phyloP scores from a whole-genome alignment of 331 rosid genomes.

The Phaseolus coccineus region DNA sequence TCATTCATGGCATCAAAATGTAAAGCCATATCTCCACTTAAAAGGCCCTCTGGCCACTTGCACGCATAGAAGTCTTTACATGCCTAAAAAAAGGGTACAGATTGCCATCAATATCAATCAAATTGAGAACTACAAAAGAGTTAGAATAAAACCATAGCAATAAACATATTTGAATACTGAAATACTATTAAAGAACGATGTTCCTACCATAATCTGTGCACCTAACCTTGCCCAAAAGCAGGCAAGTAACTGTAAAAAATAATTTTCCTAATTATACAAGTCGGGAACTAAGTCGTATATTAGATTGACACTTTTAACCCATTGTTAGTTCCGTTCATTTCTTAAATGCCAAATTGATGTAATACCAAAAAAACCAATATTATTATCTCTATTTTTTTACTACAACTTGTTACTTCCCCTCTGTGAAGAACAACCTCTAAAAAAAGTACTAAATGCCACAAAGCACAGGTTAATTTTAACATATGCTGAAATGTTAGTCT shows the following conservation, averaged over 20 bases:
- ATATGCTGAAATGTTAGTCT: not conserved
- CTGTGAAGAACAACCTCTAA: not conserved
- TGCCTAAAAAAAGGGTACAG: constrained; percentile 58
- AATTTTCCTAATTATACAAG: not conserved
- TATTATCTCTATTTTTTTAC: too few relatives aligned
- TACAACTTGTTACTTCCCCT: not conserved
- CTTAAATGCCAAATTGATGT: not conserved
- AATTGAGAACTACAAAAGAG: constrained; percentile 16
- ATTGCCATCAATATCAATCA: constrained; percentile 19
- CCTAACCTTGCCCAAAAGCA: not conserved
- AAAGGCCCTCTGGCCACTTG: constrained; percentile 71
- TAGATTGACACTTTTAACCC: not conserved
- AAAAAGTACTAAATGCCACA: not conserved
- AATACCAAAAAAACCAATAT: too few relatives aligned
- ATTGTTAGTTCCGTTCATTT: not conserved
- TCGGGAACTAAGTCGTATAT: not conserved
- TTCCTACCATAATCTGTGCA: constrained; percentile 7
- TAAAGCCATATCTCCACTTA: constrained; percentile 65
- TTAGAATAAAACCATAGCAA: not conserved
- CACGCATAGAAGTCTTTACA: constrained; percentile 87
- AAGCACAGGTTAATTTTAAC: not conserved
- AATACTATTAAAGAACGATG: constrained; percentile 7
- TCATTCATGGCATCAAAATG: constrained; percentile 81
- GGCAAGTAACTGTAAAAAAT: not conserved
- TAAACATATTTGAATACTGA: constrained; percentile 1